A percentile compares a stretch with the other conserved stretches of the same genome.
phyloP scores from a whole-genome alignment of 768 basidiomycete genomes.

The Strobilomyces confusus region DNA sequence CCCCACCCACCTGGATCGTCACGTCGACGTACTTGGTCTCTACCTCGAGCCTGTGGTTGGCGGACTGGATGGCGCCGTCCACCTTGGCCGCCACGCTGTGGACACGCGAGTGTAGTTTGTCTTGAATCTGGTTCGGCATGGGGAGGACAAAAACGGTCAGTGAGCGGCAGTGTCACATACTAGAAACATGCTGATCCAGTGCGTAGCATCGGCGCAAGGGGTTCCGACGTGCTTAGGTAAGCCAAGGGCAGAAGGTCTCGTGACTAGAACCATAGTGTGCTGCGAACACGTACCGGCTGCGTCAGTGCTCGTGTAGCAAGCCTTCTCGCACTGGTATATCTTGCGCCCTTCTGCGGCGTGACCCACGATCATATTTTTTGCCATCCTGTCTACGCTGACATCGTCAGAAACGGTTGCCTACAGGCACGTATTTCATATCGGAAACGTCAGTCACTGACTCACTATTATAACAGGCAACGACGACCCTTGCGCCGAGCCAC shows the following conservation, averaged over 20 bases:
- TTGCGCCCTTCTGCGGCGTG: neutral
- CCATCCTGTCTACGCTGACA: too few species aligned
- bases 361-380: neutral
- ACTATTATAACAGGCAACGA: neutral
- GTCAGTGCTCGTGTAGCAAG: too few species aligned
- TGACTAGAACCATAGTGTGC: neutral
- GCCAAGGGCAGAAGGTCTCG: neutral
- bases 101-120: constrained; percentile 4
- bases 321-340: neutral
- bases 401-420: too few species aligned
- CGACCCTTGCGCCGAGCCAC: too few species aligned
- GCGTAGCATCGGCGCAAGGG: neutral
- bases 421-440: neutral
- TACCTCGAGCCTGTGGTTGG: constrained; percentile 33
- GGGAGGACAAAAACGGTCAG: neutral
- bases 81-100: constrained; percentile 8
- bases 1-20: constrained; percentile 46
- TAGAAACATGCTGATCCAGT: neutral
- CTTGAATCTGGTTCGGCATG: constrained; percentile 16
- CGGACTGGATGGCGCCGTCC: constrained; percentile 30
- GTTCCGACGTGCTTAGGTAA: neutral
- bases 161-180: neutral
- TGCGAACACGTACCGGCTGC: neutral
- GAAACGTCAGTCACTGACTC: neutral
- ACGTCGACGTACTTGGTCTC: constrained; percentile 52